Evolutionary conservation across 1,284 basidiomycete genomes (phyloP), one percentile per base, ranked within the genome.

Genomic region (Macrocystidia cucumis): DNA sequence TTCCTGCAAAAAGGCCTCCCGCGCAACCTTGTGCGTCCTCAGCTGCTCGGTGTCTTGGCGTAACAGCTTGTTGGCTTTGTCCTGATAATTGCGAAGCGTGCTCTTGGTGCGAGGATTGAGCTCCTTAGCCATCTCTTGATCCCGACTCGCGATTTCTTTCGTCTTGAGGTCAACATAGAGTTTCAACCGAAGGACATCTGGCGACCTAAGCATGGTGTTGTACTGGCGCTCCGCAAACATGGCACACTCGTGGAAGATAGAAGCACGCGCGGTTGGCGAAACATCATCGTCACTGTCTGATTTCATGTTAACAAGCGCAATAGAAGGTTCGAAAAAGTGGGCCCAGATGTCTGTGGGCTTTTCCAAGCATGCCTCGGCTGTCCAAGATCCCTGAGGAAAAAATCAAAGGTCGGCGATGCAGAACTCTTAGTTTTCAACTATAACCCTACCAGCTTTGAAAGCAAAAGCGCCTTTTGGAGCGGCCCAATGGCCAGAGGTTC

Each of bases 201-300:
- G 75, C 1, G 88, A 87, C 38, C 72, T 73, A 14, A 69, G 56
- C 26, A 86, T 69, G 2, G 74, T 62, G 39, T 81, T 74, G 49
- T 91, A 91, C 47, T 98, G 91, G 5, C 73, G 67, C 50, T 97
- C 91, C 0, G 92, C 85, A 51, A 98, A 98, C 14, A 74, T 67
- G 0, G 93, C 95, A 53, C 79, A 96, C 45, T 87, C 74, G 46
- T 86, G 80, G 48, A 74, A 89, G 19, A 98, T 69, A n/a, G 68
- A 63, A 5, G 82, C 80, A 29, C 69, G 69, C 9, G 69, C 59
- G 6, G 50, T 40, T 28, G 45, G 38, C 6, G 44, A 25, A 19
- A 37, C 35, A 34, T 39, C 28, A 31, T 37, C 14, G 38, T 46
- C 40, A 40, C 45, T 26, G 13, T 36, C 19, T 23, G 32, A 25